Conservation (phyloP, 1,284 basidiomycete genomes). For the Papiliotrema nemorosa region DNA sequence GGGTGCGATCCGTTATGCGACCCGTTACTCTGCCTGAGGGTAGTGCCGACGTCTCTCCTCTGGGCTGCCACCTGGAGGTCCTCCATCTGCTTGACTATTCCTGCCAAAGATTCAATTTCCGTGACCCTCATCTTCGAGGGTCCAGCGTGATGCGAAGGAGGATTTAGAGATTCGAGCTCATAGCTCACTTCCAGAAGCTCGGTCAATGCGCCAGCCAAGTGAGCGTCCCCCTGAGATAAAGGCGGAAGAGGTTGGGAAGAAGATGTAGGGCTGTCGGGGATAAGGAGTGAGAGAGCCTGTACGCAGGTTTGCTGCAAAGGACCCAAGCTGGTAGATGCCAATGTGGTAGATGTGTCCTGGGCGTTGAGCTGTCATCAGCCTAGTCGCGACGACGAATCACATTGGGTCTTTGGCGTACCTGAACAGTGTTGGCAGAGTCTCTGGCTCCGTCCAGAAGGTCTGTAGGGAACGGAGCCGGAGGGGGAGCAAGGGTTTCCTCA, state of each 20-base stretch:
- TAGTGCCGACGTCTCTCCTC: background rate
- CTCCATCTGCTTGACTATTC: background rate
- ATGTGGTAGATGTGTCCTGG: background rate
- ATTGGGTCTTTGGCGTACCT: background rate
- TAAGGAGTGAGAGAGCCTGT: background rate
- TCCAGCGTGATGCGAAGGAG: slow-evolving; percentile 12
- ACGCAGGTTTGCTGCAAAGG: background rate
- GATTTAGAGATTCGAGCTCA: slow-evolving; percentile 34
- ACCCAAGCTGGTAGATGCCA: background rate
- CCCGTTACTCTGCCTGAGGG: background rate
- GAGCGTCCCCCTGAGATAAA: slow-evolving; percentile 10
- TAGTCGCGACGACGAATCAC: background rate
- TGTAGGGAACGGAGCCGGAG: slow-evolving; percentile 2
- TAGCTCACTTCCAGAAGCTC: slow-evolving; percentile 40
- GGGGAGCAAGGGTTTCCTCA: background rate
- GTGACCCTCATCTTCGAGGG: slow-evolving; percentile 3
- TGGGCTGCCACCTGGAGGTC: slow-evolving; percentile 3
- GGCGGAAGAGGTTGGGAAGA: background rate
- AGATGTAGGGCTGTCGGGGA: slow-evolving; percentile 1
- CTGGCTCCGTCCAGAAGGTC: background rate
- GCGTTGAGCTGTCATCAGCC: background rate
- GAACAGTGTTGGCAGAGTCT: background rate
- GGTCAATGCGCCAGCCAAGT: slow-evolving; percentile 27
- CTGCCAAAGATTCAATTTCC: background rate
- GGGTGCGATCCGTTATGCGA: slow-evolving; percentile 14